Conservation (phyloP, 257 asterid genomes). For the Misopates orontium region DNA sequence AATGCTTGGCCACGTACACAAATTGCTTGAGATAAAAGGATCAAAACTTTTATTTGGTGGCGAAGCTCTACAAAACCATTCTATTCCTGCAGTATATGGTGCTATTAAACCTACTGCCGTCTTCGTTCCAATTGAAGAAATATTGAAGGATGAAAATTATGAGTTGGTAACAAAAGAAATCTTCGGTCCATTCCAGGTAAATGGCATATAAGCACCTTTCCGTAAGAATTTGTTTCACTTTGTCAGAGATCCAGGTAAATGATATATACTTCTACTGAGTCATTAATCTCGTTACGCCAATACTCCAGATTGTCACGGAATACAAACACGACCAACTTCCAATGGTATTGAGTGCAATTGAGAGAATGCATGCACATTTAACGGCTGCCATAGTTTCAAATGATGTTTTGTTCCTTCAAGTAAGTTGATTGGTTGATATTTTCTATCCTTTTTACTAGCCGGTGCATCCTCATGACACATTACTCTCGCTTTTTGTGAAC, state of each 20-base stretch:
- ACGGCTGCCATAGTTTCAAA: conserved; percentile 97
- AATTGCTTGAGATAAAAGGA: conserved; percentile 81
- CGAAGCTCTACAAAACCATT: conserved; percentile 68
- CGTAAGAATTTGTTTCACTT: neutral
- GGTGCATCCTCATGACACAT: too few species aligned
- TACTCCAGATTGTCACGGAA: conserved; percentile 66
- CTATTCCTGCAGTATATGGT: conserved; percentile 83
- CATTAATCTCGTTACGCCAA: neutral
- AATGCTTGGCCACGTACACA: conserved; percentile 71
- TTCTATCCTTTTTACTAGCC: neutral
- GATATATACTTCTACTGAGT: neutral
- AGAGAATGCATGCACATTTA: conserved; percentile 90
- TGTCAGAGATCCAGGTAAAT: neutral
- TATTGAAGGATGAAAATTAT: conserved; percentile 62
- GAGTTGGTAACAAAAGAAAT: conserved; percentile 80
- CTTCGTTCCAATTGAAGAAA: conserved; percentile 82
- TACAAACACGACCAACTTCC: conserved; percentile 71
- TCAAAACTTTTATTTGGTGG: conserved; percentile 90
- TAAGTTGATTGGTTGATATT: conserved; percentile 27
- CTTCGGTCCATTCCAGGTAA: conserved; percentile 96
- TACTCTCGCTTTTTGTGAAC: too few species aligned
- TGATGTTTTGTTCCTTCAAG: conserved; percentile 76
- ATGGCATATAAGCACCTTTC: neutral
- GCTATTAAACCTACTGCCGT: conserved; percentile 97
- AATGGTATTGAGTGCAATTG: conserved; percentile 66